A percentile compares a stretch with the other conserved stretches of the same genome.
Evolutionary conservation across 148 eudicot genomes (phyloP).

Genomic region (Spergularia bocconei): DNA sequence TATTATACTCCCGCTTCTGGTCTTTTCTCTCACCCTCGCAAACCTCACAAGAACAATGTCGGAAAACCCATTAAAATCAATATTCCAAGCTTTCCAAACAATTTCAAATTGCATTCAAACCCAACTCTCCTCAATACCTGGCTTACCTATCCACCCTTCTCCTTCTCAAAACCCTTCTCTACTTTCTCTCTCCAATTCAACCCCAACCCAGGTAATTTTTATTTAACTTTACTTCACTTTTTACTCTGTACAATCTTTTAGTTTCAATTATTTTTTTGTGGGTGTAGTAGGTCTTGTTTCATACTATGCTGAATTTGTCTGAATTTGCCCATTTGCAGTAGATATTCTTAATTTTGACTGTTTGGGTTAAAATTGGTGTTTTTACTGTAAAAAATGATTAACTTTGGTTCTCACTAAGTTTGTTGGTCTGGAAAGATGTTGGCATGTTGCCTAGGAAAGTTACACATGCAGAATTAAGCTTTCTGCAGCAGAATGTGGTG

Average conservation of each 20-base stretch:
- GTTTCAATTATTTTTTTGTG: background rate
- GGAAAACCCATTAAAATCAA: constrained; percentile 51
- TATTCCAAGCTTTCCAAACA: constrained; percentile 42
- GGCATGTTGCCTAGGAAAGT: no score
- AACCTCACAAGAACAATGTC: constrained; percentile 33
- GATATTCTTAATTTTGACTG: background rate
- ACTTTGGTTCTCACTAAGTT: no score
- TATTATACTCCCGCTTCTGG: background rate
- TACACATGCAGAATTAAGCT: no score
- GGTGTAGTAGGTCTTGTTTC: background rate
- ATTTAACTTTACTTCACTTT: background rate
- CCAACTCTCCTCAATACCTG: constrained; percentile 42
- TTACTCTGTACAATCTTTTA: background rate
- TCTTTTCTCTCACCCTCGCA: background rate
- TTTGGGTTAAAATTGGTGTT: background rate
- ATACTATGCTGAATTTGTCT: background rate
- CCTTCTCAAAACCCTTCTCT: constrained; percentile 24
- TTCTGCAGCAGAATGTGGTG: background rate
- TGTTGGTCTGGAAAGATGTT: no score
- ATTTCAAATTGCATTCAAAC: constrained; percentile 54
- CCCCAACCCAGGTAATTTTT: background rate
- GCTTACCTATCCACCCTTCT: constrained; percentile 20
- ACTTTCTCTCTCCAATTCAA: constrained; percentile 26
- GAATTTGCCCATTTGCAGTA: background rate
- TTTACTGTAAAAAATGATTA: no score